phyloP scores from a whole-genome alignment of 1,139 yeast genomes.

The Zygosaccharomyces sapae region DNA sequence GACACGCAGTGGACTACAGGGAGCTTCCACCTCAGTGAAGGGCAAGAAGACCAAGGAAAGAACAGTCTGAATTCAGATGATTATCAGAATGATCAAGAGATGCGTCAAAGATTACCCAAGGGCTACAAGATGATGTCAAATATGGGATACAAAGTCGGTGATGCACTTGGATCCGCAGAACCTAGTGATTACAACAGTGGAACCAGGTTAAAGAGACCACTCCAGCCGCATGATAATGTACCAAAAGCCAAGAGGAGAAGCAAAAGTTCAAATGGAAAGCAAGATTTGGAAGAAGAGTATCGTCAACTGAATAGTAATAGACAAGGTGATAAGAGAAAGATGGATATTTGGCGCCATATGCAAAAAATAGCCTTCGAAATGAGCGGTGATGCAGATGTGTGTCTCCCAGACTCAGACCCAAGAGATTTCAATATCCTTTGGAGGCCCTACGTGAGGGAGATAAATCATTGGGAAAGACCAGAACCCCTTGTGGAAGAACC shows the following conservation, averaged over 20 bases:
- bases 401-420: conserved; percentile 28
- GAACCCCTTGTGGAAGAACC: conserved; percentile 10
- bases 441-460: conserved; percentile 33
- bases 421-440: conserved; percentile 37
- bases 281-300: conserved; percentile 18
- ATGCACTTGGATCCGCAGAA: conserved; percentile 39
- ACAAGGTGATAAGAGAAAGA: conserved; percentile 20
- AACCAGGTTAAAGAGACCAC: conserved; percentile 19
- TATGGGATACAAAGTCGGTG: conserved; percentile 53
- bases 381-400: conserved; percentile 30
- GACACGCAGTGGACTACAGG: not conserved
- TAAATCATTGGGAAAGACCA: conserved; percentile 12
- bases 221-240: conserved; percentile 26
- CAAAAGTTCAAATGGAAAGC: not conserved
- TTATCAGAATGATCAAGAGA: not conserved
- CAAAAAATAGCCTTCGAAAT: conserved; percentile 36
- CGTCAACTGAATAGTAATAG: conserved; percentile 19
- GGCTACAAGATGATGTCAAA: conserved; percentile 52
- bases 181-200: conserved; percentile 18
- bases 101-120: conserved; percentile 30
- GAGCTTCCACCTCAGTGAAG: not conserved
- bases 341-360: conserved; percentile 24
- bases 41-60: not conserved
- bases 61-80: not conserved
- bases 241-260: conserved; percentile 14